These are phyloP conservation scores for Schizophyllum commune DNA, from an alignment of 1,284 basidiomycete species.

Conservation along the genomic window DNA sequence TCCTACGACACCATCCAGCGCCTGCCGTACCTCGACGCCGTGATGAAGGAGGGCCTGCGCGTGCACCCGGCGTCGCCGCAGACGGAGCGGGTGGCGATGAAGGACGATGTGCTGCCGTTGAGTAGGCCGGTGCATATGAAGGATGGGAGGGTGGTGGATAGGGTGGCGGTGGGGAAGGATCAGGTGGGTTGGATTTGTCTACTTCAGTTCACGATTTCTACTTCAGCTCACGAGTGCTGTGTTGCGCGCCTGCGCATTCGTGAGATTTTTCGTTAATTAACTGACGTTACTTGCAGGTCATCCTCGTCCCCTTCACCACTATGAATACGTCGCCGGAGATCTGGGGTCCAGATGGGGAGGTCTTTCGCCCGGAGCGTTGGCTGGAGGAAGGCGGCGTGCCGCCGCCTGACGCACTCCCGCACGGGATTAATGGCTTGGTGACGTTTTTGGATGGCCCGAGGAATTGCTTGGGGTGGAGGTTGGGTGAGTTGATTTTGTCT, in stretches of 20 bases:
- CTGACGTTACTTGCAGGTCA: too few species aligned
- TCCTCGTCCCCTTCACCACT: slow-evolving; percentile 24
- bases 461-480: slow-evolving; percentile 31
- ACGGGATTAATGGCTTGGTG: slow-evolving; percentile 23
- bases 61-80: slow-evolving; percentile 30
- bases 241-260: too few species aligned
- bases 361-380: slow-evolving; percentile 36
- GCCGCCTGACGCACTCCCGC: slow-evolving; percentile 20
- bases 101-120: slow-evolving; percentile 38
- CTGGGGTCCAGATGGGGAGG: slow-evolving; percentile 34
- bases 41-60: slow-evolving; percentile 26
- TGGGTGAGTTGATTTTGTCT: slow-evolving; percentile 16
- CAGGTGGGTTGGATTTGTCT: slow-evolving; percentile 18
- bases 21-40: slow-evolving; percentile 18
- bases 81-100: slow-evolving; percentile 27
- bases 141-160: slow-evolving; percentile 11
- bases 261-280: too few species aligned
- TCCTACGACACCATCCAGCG: slow-evolving; percentile 17
- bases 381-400: slow-evolving; percentile 22
- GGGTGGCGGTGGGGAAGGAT: slow-evolving; percentile 29
- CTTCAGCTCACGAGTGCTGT: too few species aligned
- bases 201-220: too few species aligned
- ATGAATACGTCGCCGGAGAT: slow-evolving; percentile 28
- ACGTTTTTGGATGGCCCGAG: slow-evolving; percentile 35
- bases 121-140: slow-evolving; percentile 22